Conservation (phyloP, 306 rosid species). For the Bauhinia variegata region DNA sequence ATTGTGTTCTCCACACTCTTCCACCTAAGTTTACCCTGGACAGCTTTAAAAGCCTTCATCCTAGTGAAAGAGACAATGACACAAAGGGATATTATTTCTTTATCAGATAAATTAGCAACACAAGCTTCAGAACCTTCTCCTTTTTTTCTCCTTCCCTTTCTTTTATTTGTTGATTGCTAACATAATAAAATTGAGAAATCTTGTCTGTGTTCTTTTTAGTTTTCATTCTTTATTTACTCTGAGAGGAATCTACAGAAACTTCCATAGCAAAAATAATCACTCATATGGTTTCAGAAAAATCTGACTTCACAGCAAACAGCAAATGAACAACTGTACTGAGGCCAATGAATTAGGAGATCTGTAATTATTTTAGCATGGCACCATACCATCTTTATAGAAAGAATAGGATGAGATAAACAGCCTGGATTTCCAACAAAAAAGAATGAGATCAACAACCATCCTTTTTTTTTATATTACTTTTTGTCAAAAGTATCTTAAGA, state of each 20-base stretch:
- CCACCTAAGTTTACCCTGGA: neutral
- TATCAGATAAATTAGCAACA: slow-evolving; percentile 13
- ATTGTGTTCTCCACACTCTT: neutral
- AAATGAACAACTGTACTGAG: neutral
- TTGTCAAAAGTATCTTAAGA: slow-evolving; percentile 2
- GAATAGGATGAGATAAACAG: slow-evolving; percentile 11
- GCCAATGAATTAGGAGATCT: slow-evolving; percentile 9
- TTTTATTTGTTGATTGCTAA: neutral
- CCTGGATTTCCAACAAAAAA: no score
- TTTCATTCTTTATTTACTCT: neutral
- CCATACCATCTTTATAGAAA: neutral
- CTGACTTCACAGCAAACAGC: neutral
- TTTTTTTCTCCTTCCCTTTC: neutral
- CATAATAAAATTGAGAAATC: neutral
- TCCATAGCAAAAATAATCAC: slow-evolving; percentile 6
- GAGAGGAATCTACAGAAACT: slow-evolving; percentile 4
- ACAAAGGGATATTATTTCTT: neutral
- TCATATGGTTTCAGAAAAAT: slow-evolving; percentile 28
- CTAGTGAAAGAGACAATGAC: slow-evolving; percentile 18
- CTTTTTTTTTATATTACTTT: slow-evolving; percentile 20
- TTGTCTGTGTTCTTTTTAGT: neutral
- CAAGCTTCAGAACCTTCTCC: neutral
- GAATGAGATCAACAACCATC: neutral
- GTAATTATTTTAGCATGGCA: slow-evolving; percentile 24
- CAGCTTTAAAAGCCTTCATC: slow-evolving; percentile 9